A percentile compares a stretch with the other conserved stretches of the same genome.
Evolutionary conservation across 2,329 filamentous ascomycete genomes (phyloP).

Genomic region (Talaromyces amestolkiae): DNA sequence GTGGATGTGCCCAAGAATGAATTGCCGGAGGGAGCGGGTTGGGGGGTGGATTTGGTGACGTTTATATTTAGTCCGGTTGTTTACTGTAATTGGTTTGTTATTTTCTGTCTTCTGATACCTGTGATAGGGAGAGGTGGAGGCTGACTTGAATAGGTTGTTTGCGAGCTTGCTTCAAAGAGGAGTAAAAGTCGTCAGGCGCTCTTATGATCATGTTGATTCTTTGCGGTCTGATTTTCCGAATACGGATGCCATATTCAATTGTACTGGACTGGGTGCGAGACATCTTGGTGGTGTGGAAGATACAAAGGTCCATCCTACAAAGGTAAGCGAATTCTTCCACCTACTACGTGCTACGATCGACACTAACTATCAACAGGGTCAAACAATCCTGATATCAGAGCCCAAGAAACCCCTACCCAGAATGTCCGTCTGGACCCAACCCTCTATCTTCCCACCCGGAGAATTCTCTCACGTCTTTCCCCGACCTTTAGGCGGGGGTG

Average conservation of each 20-base stretch:
- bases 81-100: conserved; percentile 13
- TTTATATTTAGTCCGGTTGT: conserved; percentile 16
- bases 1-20: conserved; percentile 13
- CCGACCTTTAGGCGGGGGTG: conserved; percentile 14
- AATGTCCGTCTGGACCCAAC: conserved; percentile 17
- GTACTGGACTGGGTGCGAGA: conserved; percentile 16
- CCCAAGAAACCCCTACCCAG: conserved; percentile 8
- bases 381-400: conserved; percentile 16
- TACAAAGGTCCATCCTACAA: conserved; percentile 14
- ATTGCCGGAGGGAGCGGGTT: conserved; percentile 16
- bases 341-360: background rate
- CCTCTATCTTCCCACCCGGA: conserved; percentile 9
- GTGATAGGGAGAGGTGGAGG: too few relatives aligned
- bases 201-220: conserved; percentile 15
- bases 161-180: conserved; percentile 16
- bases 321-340: background rate
- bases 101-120: accelerated
- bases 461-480: conserved; percentile 19
- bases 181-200: conserved; percentile 9
- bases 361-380: background rate
- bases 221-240: conserved; percentile 17
- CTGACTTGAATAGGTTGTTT: conserved; percentile 9
- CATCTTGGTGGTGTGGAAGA: conserved; percentile 15
- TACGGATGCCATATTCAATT: conserved; percentile 19
- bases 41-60: conserved; percentile 16